Base-by-base conservation (phyloP, 257 asterid species). In the Knoxia roxburghii region DNA sequence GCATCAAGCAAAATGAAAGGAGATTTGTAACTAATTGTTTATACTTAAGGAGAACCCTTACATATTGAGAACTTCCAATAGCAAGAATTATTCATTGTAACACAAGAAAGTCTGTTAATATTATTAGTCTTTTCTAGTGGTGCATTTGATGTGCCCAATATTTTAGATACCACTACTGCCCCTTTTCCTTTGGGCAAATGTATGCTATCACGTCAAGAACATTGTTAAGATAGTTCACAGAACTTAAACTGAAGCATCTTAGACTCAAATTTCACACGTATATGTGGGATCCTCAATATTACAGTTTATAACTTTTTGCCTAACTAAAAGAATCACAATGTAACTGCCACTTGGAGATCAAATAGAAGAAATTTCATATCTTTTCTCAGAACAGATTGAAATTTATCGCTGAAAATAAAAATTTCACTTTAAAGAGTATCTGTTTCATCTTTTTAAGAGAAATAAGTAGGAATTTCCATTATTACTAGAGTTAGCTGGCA, bases 181-280 rank as follows among this genome's bases (percentile, higher is more conserved):
- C 68, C 48, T 33, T 59, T 39, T 32, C 73, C 46, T 61, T 60
- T 32, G 7, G 37, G 49, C 18, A 6, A 46, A 32, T 33, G 53
- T 59, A 51, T 14, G 21, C 43, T 57, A 29, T 6, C 37, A 48
- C 24, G 14, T 30, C 10, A 32, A 57, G 39, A 27, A 58, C 21
- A 59, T 59, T 32, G 46, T 17, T 59, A 57, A 57, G 37, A 57
- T 6, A 15, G 9, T 26, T n/a, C 26, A 57, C 18, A 29, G 8
- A 37, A 29, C 9, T 15, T 29, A 15, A 30, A 30, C 27, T 29
- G 61, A 12, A 29, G 58, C 58, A 52, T 21, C 30, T 52, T 21
- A 54, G 43, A 43, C 11, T 30, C 43, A 63, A 26, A 43, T 15
- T 63, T 18, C 21, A 30, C 12, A 62, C 24, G n/a, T 23, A 62